A percentile compares a stretch with the other conserved stretches of the same genome.
phyloP scores from a whole-genome alignment of 2,329 filamentous ascomycete species.

The Nemania bipapillata region DNA sequence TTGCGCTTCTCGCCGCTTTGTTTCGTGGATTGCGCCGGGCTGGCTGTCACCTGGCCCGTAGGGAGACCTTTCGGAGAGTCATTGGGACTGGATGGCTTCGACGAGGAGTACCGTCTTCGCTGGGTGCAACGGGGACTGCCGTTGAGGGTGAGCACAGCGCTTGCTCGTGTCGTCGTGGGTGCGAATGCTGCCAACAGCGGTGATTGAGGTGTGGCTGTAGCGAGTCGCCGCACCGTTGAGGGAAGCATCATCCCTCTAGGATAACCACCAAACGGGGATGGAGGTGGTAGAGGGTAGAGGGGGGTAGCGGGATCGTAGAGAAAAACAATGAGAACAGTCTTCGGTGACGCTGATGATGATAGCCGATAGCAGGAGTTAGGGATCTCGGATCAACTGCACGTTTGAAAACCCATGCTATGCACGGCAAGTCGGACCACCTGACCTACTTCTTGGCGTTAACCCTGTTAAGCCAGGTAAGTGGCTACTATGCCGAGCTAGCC shows the following conservation, averaged over 20 bases:
- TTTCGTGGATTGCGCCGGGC: conserved; percentile 57
- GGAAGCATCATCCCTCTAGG: conserved; percentile 60
- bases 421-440: conserved; percentile 25
- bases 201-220: conserved; percentile 60
- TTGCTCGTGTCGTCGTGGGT: conserved; percentile 56
- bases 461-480: no score
- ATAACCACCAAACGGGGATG: neutral
- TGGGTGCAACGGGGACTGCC: conserved; percentile 59
- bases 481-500: no score
- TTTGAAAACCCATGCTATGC: conserved; percentile 37
- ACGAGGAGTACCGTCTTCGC: conserved; percentile 67
- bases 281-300: neutral
- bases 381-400: conserved; percentile 11
- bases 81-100: conserved; percentile 71
- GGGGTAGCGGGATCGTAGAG: neutral
- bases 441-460: conserved; percentile 26
- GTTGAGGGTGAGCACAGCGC: conserved; percentile 52
- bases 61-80: conserved; percentile 65
- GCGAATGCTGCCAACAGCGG: conserved; percentile 58
- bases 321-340: neutral
- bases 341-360: conserved; percentile 24
- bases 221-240: conserved; percentile 66
- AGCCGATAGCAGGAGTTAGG: conserved; percentile 30
- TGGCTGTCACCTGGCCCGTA: conserved; percentile 61
- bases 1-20: conserved; percentile 66